A percentile compares a stretch with the other conserved stretches of the same genome.
These are phyloP conservation scores for Citrullus mucosospermus DNA, from an alignment of 306 rosid species.

Conservation along the genomic window DNA sequence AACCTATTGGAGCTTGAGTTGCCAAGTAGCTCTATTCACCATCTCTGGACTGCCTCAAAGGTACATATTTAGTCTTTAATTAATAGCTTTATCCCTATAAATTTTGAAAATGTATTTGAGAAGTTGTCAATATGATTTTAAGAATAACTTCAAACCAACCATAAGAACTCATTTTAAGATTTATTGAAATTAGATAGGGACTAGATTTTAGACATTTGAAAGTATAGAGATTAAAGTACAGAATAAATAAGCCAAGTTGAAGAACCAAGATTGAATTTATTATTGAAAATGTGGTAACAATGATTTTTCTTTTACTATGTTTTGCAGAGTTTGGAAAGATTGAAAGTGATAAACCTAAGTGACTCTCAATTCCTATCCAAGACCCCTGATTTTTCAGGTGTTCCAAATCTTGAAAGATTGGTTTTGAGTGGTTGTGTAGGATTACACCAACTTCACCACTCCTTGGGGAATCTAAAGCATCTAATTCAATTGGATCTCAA, in stretches of 20 bases:
- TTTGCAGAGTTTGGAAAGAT: neutral
- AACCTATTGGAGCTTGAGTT: neutral
- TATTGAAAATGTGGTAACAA: too few relatives aligned
- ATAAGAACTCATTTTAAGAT: too few relatives aligned
- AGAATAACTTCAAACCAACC: too few relatives aligned
- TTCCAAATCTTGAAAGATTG: slow-evolving; percentile 8
- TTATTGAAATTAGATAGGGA: too few relatives aligned
- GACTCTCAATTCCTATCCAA: neutral
- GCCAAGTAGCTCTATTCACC: neutral
- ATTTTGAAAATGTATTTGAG: too few relatives aligned
- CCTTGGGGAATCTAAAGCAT: neutral
- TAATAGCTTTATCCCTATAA: too few relatives aligned
- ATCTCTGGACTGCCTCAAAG: slow-evolving; percentile 7
- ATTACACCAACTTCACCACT: neutral
- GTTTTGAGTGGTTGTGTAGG: neutral
- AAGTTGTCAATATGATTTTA: too few relatives aligned
- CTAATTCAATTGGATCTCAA: slow-evolving; percentile 1
- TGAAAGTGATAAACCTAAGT: slow-evolving; percentile 3
- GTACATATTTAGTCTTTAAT: neutral
- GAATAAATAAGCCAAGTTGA: too few relatives aligned
- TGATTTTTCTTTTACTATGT: too few relatives aligned
- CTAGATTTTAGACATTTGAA: too few relatives aligned
- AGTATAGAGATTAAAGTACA: too few relatives aligned
- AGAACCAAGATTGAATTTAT: too few relatives aligned
- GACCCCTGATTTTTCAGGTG: neutral